Percentiles rank a stretch among this genome's conserved stretches.
These are phyloP conservation scores for Pseudogymnoascus sp. DNA, from an alignment of 2,329 filamentous ascomycete genomes.

Conservation along the genomic window DNA sequence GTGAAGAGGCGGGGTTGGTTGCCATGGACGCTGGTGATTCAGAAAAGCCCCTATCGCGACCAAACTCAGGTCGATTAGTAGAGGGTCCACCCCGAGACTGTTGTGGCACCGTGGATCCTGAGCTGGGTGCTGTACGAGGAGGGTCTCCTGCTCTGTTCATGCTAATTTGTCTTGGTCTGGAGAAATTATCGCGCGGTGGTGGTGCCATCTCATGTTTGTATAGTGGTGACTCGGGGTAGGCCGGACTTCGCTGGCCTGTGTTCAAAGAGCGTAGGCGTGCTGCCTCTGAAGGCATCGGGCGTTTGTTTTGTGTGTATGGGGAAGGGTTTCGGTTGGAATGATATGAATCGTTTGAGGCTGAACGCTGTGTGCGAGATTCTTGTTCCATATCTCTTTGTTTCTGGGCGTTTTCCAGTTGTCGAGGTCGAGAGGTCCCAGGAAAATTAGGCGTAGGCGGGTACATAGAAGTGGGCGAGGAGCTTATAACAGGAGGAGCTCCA, in stretches of 20 bases:
- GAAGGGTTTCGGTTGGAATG: neutral
- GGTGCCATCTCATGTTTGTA: slow-evolving; percentile 18
- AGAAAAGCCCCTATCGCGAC: slow-evolving; percentile 25
- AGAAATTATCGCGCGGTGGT: slow-evolving; percentile 24
- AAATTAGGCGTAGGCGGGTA: neutral
- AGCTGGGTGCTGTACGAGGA: slow-evolving; percentile 21
- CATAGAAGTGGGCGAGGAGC: neutral
- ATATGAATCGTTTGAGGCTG: slow-evolving; percentile 3
- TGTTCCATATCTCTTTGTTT: slow-evolving; percentile 8
- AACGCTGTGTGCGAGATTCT: neutral
- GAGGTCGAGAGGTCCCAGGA: neutral
- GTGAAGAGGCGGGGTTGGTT: slow-evolving; percentile 13
- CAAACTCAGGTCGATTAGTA: slow-evolving; percentile 14
- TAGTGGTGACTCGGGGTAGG: slow-evolving; percentile 21
- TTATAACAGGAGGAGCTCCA: neutral
- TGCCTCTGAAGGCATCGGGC: slow-evolving; percentile 24
- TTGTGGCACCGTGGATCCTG: slow-evolving; percentile 20
- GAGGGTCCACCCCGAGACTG: slow-evolving; percentile 19
- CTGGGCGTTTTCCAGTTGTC: neutral
- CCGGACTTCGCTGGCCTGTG: slow-evolving; percentile 24
- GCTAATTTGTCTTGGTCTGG: slow-evolving; percentile 24
- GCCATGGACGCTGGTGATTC: slow-evolving; percentile 17
- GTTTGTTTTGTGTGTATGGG: neutral
- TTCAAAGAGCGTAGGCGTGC: slow-evolving; percentile 27
- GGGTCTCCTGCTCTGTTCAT: slow-evolving; percentile 23